Base-by-base conservation (phyloP, 192 early-diverging fungal genomes). In the Ramicandelaber brevisporus region DNA sequence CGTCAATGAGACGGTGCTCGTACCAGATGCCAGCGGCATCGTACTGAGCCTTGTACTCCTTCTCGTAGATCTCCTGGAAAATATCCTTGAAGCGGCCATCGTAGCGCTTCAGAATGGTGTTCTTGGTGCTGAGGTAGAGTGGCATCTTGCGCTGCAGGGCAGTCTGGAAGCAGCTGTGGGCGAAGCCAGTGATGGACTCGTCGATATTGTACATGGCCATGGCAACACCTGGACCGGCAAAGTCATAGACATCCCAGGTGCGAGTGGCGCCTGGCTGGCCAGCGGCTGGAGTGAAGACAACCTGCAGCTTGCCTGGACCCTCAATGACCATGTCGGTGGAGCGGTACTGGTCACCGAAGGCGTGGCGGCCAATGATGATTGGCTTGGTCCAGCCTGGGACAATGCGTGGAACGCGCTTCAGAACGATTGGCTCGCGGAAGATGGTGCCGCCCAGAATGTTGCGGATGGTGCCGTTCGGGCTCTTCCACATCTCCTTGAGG, bases 51-150 rank as follows among this genome's bases (percentile, higher is more conserved):
- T 69, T 67, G 67, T 85, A 93, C 41, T 77, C 57, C 40, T 56
- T 44, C 28, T 84, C 75, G 56, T 88, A 97, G 33, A 92, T 68
- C 34, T 65, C 65, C 22, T 73, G 51, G 52, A 97, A 97, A 46
- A 97, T 92, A 55, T 92, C 82, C 65, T 97, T 89, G 75, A 89
- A 97, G 45, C 81, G 68, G 20, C 85, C 90, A 40, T 97, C 90
- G 59, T 97, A 97, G 22, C 60, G 70, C 51, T 89, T 90, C 37
- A 97, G 55, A 35, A 97, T 89, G 15, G 90, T 97, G 46, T 89
- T 90, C 64, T 97, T 97, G 42, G 87, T 92, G 20, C 71, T 73
- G 43, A 97, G 62, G 56, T 92, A 97, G 34, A 97, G 61, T 7
- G 90, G 90, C 59, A 78, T 63, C 47, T 75, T 73, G 55, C 80